Evolutionary conservation across 768 basidiomycete species (phyloP).

Genomic region (Boletus pseudo-olivaceus): DNA sequence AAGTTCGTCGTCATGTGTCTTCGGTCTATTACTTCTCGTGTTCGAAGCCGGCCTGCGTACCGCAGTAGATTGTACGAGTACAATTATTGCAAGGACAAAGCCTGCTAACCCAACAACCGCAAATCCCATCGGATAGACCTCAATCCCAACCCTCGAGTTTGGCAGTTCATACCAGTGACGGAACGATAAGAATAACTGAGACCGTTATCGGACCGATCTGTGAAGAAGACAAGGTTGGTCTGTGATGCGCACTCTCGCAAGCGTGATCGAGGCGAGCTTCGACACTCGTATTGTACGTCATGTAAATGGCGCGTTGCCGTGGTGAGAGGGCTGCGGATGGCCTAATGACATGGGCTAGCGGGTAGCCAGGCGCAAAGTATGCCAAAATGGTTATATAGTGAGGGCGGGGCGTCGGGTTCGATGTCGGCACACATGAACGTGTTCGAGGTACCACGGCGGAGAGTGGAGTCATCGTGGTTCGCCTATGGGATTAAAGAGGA

Average conservation of each 20-base stretch:
- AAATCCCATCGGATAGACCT: neutral
- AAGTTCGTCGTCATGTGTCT: too few relatives aligned
- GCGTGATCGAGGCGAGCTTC: constrained; percentile 3
- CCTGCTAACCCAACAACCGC: neutral
- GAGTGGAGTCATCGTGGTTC: neutral
- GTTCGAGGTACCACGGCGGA: neutral
- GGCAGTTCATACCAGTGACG: neutral
- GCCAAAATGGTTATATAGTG: constrained; percentile 1
- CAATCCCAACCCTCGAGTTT: neutral
- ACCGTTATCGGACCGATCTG: constrained; percentile 8
- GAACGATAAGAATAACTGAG: neutral
- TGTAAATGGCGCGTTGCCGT: constrained; percentile 9
- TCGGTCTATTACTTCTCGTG: too few relatives aligned
- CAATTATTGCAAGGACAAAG: neutral
- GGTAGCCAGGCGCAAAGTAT: neutral
- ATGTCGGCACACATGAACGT: constrained; percentile 1
- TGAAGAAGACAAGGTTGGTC: constrained; percentile 1
- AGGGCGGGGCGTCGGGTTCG: neutral
- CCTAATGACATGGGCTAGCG: neutral
- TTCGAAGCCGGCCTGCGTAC: too few relatives aligned
- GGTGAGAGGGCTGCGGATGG: neutral
- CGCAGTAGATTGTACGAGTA: too few relatives aligned
- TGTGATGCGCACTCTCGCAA: neutral
- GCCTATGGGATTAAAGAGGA: constrained; percentile 7
- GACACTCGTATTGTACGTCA: constrained; percentile 3